Conservation (phyloP, 345 rosid genomes). For the Hevea brasiliensis region DNA sequence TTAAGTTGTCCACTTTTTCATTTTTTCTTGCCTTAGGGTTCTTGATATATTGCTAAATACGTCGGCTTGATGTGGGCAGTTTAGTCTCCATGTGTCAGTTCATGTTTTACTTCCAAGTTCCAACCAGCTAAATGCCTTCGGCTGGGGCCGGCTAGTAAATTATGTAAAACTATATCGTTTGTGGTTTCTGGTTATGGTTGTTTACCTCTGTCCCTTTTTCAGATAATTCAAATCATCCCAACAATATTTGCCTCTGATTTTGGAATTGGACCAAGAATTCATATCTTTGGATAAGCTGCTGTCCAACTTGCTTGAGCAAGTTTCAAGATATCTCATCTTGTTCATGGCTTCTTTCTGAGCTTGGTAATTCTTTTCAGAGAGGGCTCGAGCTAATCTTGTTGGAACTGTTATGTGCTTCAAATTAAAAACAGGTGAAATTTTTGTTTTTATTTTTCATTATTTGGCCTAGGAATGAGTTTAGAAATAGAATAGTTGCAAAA, state of each 20-base stretch:
- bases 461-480: neutral
- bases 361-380: neutral
- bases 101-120: neutral
- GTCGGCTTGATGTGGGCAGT: no score
- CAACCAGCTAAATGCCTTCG: neutral
- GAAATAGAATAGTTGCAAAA: neutral
- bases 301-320: neutral
- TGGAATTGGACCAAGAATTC: neutral
- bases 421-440: neutral
- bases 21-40: neutral
- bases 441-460: neutral
- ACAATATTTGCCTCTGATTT: no score
- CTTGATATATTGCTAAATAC: no score
- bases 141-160: neutral
- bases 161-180: neutral
- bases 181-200: neutral
- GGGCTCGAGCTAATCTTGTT: neutral
- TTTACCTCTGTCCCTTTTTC: neutral
- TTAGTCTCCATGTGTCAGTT: no score
- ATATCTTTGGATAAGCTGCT: neutral
- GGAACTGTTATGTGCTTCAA: neutral
- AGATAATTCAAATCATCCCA: neutral
- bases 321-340: neutral
- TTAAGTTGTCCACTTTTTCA: neutral
- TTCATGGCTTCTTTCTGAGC: neutral